Percentiles rank a stretch among this genome's conserved stretches.
Conservation (phyloP, 306 rosid species). For the Luffa aegyptiaca region DNA sequence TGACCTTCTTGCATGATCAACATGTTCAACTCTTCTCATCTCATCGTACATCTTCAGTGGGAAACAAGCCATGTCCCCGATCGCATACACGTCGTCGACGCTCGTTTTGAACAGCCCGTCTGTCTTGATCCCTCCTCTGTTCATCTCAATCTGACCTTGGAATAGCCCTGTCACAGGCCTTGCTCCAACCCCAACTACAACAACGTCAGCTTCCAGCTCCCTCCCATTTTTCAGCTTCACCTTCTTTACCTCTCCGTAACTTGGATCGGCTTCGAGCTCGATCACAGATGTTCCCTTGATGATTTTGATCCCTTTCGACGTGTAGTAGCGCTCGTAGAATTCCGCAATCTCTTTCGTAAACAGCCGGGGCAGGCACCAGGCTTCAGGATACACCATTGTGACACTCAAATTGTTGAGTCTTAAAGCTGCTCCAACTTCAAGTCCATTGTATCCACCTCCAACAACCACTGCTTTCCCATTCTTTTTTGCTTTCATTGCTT, state of each 20-base stretch:
- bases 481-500: conserved; percentile 21
- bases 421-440: conserved; percentile 39
- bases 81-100: conserved; percentile 17
- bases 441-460: conserved; percentile 41
- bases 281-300: conserved; percentile 17
- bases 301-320: conserved; percentile 21
- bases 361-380: conserved; percentile 23
- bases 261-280: not conserved
- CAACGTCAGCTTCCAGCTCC: conserved; percentile 29
- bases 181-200: conserved; percentile 35
- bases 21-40: conserved; percentile 38
- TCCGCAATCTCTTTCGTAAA: conserved; percentile 26
- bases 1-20: conserved; percentile 38
- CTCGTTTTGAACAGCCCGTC: conserved; percentile 25
- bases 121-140: conserved; percentile 27
- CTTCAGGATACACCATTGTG: conserved; percentile 25
- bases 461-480: conserved; percentile 26
- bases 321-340: conserved; percentile 31
- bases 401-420: conserved; percentile 28
- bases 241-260: conserved; percentile 19
- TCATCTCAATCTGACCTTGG: conserved; percentile 22
- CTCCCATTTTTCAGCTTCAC: conserved; percentile 29
- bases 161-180: conserved; percentile 22
- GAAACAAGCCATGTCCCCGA: conserved; percentile 30
- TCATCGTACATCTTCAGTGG: conserved; percentile 22